Percentiles rank a stretch among this genome's conserved stretches.
These are phyloP conservation scores for Apiotrichum laibachii DNA, from an alignment of 1,284 basidiomycete species.

Conservation along the genomic window DNA sequence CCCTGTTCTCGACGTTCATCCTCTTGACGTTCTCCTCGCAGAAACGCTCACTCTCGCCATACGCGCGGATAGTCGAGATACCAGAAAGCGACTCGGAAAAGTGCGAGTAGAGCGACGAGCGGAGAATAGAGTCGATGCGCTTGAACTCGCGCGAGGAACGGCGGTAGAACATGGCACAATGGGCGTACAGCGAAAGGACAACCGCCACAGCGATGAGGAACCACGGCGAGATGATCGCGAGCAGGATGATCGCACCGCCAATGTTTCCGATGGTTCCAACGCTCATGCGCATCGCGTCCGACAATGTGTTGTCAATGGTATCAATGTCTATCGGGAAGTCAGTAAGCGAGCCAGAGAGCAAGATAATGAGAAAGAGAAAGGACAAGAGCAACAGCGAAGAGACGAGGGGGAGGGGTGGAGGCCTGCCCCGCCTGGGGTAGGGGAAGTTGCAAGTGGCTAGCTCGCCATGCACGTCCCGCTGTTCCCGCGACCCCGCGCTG, in stretches of 20 bases:
- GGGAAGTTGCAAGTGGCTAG: too few relatives aligned
- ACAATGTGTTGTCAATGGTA: slow-evolving; percentile 67
- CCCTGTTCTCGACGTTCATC: slow-evolving; percentile 78
- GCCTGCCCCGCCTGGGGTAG: too few relatives aligned
- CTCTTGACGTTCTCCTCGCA: slow-evolving; percentile 67
- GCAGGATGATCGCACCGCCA: slow-evolving; percentile 63
- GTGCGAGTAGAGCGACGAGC: slow-evolving; percentile 70
- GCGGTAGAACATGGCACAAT: slow-evolving; percentile 77
- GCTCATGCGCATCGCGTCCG: slow-evolving; percentile 74
- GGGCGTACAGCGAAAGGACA: slow-evolving; percentile 57
- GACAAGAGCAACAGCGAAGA: too few relatives aligned
- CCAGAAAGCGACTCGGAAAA: slow-evolving; percentile 86
- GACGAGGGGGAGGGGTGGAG: too few relatives aligned
- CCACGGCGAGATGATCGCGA: slow-evolving; percentile 74
- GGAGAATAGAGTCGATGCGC: slow-evolving; percentile 50
- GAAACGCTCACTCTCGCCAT: slow-evolving; percentile 69
- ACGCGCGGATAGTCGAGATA: slow-evolving; percentile 81
- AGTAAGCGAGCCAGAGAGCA: too few relatives aligned
- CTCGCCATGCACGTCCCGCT: too few relatives aligned
- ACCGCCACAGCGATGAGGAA: slow-evolving; percentile 71
- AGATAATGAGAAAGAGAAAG: too few relatives aligned
- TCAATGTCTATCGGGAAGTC: slow-evolving; percentile 63
- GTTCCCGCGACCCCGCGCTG: too few relatives aligned
- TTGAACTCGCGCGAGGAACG: slow-evolving; percentile 86
- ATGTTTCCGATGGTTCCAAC: slow-evolving; percentile 37